A percentile compares a stretch with the other conserved stretches of the same genome.
Evolutionary conservation across 768 basidiomycete species (phyloP).

Genomic region (Imleria badia): DNA sequence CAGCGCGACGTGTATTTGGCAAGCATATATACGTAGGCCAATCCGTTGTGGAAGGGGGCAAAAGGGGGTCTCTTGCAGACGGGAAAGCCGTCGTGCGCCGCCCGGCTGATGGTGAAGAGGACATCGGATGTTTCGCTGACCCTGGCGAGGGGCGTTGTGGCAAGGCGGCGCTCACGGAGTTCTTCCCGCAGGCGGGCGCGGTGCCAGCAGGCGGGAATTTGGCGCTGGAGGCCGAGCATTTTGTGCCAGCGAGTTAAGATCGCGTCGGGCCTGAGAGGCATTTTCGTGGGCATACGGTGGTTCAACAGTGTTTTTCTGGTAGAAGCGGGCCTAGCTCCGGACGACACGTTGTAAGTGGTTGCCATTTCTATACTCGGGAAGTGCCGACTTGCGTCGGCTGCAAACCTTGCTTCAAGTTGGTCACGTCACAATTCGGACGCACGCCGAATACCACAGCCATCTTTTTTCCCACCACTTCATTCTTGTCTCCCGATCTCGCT

Average conservation of each 20-base stretch:
- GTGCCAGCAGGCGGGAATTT: slow-evolving; percentile 6
- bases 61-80: slow-evolving; percentile 12
- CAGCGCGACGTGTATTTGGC: slow-evolving; percentile 15
- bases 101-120: slow-evolving; percentile 15
- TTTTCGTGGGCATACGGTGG: background rate
- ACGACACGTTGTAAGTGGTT: background rate
- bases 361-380: background rate
- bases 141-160: slow-evolving; percentile 9
- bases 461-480: too few species aligned
- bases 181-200: slow-evolving; percentile 9
- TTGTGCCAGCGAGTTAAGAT: slow-evolving; percentile 8
- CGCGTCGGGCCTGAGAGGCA: slow-evolving; percentile 5
- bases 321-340: background rate
- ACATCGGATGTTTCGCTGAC: slow-evolving; percentile 13
- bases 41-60: slow-evolving; percentile 8
- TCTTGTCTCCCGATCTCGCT: too few species aligned
- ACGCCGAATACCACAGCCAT: too few species aligned
- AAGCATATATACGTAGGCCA: slow-evolving; percentile 11
- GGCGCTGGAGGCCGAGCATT: slow-evolving; percentile 10
- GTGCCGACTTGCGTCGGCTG: background rate
- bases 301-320: background rate
- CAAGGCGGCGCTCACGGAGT: slow-evolving; percentile 7
- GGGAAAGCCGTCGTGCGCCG: slow-evolving; percentile 10
- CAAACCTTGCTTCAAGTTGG: too few species aligned
- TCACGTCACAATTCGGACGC: too few species aligned